Conservation (phyloP, 2,329 filamentous ascomycete genomes). For the Malbranchea zuffiana region DNA sequence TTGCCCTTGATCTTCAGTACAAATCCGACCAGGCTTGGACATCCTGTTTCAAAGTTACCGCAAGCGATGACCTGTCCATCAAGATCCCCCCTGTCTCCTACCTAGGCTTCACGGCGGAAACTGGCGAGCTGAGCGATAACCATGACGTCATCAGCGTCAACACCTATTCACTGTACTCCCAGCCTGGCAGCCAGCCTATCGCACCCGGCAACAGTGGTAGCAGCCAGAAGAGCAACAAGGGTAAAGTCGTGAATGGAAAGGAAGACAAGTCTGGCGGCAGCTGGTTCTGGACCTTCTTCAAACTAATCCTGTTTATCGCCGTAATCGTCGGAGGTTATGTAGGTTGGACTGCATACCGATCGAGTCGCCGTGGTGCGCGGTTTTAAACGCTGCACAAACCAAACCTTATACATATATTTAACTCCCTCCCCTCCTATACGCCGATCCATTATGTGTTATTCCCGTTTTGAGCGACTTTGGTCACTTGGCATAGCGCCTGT, state of each 20-base stretch:
- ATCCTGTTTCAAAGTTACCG: conserved; percentile 64
- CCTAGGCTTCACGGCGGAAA: conserved; percentile 60
- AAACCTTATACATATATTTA: no score
- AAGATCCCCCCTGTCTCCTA: conserved; percentile 65
- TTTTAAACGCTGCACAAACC: conserved; percentile 14
- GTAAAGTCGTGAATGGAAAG: conserved; percentile 9
- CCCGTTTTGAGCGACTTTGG: no score
- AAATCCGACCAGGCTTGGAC: conserved; percentile 82
- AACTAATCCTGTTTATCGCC: conserved; percentile 65
- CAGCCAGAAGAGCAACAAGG: conserved; percentile 17
- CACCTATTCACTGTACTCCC: conserved; percentile 79
- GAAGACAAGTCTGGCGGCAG: conserved; percentile 34
- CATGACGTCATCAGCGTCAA: conserved; percentile 87
- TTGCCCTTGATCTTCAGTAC: conserved; percentile 89
- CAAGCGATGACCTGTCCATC: conserved; percentile 52
- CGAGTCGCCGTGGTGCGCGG: conserved; percentile 39
- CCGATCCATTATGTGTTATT: background rate
- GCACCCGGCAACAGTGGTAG: conserved; percentile 20
- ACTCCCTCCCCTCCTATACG: no score
- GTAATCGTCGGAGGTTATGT: conserved; percentile 66
- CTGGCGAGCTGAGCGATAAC: conserved; percentile 92
- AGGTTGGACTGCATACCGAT: conserved; percentile 72
- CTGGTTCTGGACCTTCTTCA: conserved; percentile 66
- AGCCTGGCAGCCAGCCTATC: conserved; percentile 27
- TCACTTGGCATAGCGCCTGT: no score